Evolutionary conservation across 1,139 yeast species (phyloP).

Genomic region (Taphrina populina): DNA sequence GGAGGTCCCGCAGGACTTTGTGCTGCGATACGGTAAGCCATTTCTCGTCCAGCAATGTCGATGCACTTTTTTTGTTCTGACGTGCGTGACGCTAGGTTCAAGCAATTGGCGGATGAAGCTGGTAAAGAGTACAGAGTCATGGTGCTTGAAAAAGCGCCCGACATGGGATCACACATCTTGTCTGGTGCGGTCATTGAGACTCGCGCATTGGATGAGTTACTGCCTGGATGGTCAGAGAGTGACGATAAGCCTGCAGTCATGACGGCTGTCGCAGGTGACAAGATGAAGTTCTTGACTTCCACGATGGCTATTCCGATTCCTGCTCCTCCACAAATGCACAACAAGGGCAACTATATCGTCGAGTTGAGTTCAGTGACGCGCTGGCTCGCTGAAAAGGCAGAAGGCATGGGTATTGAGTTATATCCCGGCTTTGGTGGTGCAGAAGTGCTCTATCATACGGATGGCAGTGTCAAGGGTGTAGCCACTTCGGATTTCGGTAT

Average conservation of each 20-base stretch:
- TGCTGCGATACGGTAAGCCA: slow-evolving; percentile 65
- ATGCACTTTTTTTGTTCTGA: background rate
- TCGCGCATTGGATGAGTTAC: slow-evolving; percentile 73
- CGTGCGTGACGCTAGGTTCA: slow-evolving; percentile 47
- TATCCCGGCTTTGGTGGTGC: slow-evolving; percentile 91
- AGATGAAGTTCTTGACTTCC: slow-evolving; percentile 66
- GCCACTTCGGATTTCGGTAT: slow-evolving; percentile 93
- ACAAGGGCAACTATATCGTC: slow-evolving; percentile 79
- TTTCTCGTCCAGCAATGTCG: too few relatives aligned
- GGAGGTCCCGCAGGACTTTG: slow-evolving; percentile 98
- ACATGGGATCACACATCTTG: slow-evolving; percentile 81
- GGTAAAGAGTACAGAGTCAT: slow-evolving; percentile 68
- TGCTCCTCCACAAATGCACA: slow-evolving; percentile 88
- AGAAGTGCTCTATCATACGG: slow-evolving; percentile 66
- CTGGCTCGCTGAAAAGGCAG: slow-evolving; percentile 83
- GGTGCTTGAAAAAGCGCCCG: slow-evolving; percentile 87
- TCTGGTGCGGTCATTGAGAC: slow-evolving; percentile 96
- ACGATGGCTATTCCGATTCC: slow-evolving; percentile 68
- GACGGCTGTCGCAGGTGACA: slow-evolving; percentile 71
- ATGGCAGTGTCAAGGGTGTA: slow-evolving; percentile 72
- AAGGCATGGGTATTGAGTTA: slow-evolving; percentile 86
- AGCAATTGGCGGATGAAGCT: slow-evolving; percentile 72
- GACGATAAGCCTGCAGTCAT: slow-evolving; percentile 64
- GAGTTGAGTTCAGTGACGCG: slow-evolving; percentile 79
- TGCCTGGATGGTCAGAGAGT: slow-evolving; percentile 58